Evolutionary conservation across 495 filamentous ascomycete genomes (phyloP).

Genomic region (Clavariopsis aquatica): DNA sequence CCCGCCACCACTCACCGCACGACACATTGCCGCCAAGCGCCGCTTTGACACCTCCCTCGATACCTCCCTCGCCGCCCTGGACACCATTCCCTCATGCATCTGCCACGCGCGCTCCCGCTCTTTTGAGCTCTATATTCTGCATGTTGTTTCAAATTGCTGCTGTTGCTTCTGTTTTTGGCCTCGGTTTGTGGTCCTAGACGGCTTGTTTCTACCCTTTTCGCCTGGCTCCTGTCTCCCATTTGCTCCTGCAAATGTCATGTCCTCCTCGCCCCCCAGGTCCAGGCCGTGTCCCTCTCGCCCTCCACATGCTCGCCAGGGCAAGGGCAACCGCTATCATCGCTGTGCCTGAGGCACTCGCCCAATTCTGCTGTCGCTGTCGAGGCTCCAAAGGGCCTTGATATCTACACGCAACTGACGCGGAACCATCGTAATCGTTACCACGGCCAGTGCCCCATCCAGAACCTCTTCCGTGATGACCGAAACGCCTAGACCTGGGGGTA

Average conservation of each 20-base stretch:
- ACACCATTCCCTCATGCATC: too few relatives aligned
- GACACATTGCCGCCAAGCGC: too few relatives aligned
- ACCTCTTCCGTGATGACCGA: neutral
- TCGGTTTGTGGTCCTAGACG: too few relatives aligned
- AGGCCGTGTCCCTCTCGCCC: neutral
- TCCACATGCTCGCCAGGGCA: neutral
- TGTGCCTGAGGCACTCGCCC: too few relatives aligned
- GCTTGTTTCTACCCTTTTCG: neutral
- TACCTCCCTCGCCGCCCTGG: neutral
- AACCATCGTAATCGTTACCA: neutral
- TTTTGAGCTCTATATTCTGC: too few relatives aligned
- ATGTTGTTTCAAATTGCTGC: neutral
- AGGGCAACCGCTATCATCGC: too few relatives aligned
- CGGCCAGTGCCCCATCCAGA: neutral
- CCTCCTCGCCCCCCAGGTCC: neutral
- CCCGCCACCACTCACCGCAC: constrained; percentile 8
- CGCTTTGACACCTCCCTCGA: too few relatives aligned
- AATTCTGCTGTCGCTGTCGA: neutral
- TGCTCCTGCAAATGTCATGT: neutral
- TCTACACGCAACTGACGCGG: neutral
- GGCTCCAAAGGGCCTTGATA: neutral
- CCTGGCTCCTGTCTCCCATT: neutral
- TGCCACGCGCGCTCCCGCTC: too few relatives aligned
- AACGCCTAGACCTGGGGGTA: constrained; percentile 5
- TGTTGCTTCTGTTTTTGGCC: neutral